Percentiles rank a stretch among this genome's conserved stretches.
phyloP scores from a whole-genome alignment of 768 basidiomycete species.

The Pholiota conissans region DNA sequence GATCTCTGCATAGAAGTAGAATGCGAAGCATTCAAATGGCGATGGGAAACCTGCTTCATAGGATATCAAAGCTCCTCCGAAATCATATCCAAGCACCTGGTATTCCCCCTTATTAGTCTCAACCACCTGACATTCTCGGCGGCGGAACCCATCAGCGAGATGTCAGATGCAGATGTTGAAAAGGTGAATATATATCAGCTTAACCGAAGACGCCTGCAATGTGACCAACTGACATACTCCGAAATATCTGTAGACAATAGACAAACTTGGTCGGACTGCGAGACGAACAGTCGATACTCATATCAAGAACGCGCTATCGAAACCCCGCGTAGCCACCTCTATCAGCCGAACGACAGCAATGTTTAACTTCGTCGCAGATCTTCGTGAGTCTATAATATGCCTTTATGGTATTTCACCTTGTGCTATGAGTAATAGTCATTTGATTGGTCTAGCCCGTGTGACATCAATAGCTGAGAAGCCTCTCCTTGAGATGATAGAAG shows the following conservation, averaged over 20 bases:
- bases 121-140: conserved; percentile 69
- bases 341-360: conserved; percentile 72
- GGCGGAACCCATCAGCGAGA: conserved; percentile 53
- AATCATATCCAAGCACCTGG: conserved; percentile 75
- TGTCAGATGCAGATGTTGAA: conserved; percentile 61
- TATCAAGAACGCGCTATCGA: conserved; percentile 68
- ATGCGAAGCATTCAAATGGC: conserved; percentile 67
- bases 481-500: conserved; percentile 32
- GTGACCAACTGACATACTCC: background rate
- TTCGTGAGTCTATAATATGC: conserved; percentile 49
- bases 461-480: conserved; percentile 44
- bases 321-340: conserved; percentile 65
- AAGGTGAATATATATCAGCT: conserved; percentile 49
- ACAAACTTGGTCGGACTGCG: conserved; percentile 69
- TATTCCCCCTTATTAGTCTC: conserved; percentile 72
- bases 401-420: conserved; percentile 6
- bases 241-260: conserved; percentile 49
- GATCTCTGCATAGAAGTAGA: conserved; percentile 67
- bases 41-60: conserved; percentile 72
- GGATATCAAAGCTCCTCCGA: conserved; percentile 69
- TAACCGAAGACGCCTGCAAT: background rate
- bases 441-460: conserved; percentile 51
- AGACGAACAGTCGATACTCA: conserved; percentile 70
- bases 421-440: conserved; percentile 13
- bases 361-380: conserved; percentile 64